These are phyloP conservation scores for Chaetomium sp. DNA, from an alignment of 2,329 filamentous ascomycete genomes.

Conservation along the genomic window DNA sequence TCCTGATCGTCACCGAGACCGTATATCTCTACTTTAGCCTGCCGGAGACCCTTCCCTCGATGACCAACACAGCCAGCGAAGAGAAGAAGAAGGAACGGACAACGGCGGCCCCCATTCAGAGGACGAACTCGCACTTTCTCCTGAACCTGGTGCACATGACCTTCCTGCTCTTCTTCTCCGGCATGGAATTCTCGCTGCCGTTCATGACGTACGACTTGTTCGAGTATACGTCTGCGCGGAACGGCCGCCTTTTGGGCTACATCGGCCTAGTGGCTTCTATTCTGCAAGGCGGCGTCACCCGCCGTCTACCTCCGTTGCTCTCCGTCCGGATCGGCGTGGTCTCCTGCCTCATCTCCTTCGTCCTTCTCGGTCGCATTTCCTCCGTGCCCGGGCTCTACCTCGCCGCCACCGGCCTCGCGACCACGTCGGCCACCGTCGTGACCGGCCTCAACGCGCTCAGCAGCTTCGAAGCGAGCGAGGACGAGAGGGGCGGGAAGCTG, in stretches of 20 bases:
- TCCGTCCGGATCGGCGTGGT: constrained; percentile 79
- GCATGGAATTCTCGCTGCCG: constrained; percentile 95
- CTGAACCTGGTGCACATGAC: constrained; percentile 85
- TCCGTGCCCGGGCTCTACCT: constrained; percentile 73
- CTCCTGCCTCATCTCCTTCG: constrained; percentile 77
- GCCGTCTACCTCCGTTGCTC: constrained; percentile 77
- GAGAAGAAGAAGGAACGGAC: constrained; percentile 24
- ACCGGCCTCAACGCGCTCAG: constrained; percentile 89
- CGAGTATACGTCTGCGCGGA: constrained; percentile 74
- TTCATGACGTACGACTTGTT: constrained; percentile 98
- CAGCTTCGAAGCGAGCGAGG: constrained; percentile 81
- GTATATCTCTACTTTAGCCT: constrained; percentile 81
- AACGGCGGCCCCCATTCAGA: constrained; percentile 41
- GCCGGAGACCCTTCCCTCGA: constrained; percentile 79
- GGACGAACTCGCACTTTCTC: constrained; percentile 80
- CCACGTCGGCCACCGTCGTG: constrained; percentile 93
- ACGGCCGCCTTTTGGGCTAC: constrained; percentile 84
- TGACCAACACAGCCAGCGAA: constrained; percentile 42
- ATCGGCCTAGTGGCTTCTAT: constrained; percentile 88
- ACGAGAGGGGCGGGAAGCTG: constrained; percentile 82
- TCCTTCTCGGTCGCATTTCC: constrained; percentile 71
- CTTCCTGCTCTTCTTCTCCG: constrained; percentile 95
- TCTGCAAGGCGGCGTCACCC: constrained; percentile 90
- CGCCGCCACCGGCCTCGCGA: constrained; percentile 79
- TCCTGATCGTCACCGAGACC: constrained; percentile 84